phyloP scores from a whole-genome alignment of 768 basidiomycete genomes.

The Pisolithus sp. region DNA sequence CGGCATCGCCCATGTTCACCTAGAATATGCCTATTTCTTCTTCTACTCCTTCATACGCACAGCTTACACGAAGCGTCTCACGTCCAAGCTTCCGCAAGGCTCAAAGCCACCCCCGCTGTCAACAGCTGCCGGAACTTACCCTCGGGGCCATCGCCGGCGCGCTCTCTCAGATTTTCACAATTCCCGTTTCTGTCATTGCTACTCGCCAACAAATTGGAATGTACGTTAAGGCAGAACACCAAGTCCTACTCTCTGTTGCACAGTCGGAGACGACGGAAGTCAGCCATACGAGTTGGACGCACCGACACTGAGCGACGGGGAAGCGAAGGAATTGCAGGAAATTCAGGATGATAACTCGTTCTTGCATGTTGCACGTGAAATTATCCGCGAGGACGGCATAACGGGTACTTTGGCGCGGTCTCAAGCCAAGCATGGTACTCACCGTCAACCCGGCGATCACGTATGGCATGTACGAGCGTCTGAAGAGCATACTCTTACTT shows the following conservation, averaged over 20 bases:
- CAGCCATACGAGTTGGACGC: neutral
- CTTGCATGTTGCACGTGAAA: conserved; percentile 72
- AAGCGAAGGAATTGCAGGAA: conserved; percentile 7
- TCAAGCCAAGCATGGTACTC: conserved; percentile 89
- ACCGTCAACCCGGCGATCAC: conserved; percentile 98
- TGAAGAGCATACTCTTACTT: conserved; percentile 68
- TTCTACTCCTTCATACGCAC: conserved; percentile 91
- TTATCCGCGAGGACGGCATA: conserved; percentile 83
- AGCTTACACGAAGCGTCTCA: conserved; percentile 70
- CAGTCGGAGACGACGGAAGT: neutral
- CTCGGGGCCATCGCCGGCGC: conserved; percentile 91
- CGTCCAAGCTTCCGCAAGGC: conserved; percentile 51
- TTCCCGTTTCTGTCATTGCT: conserved; percentile 95
- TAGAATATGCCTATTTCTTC: conserved; percentile 99
- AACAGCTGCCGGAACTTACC: conserved; percentile 72
- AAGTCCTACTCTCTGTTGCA: neutral
- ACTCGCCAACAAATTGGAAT: conserved; percentile 91
- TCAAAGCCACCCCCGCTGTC: conserved; percentile 58
- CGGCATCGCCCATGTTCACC: neutral
- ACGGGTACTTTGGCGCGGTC: conserved; percentile 87
- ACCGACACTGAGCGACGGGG: neutral
- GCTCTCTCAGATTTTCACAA: conserved; percentile 95
- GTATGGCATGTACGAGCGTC: conserved; percentile 88
- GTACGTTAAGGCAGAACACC: conserved; percentile 10
- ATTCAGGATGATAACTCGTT: conserved; percentile 57